phyloP scores from a whole-genome alignment of 106 monocot species.

The Allium sativum region DNA sequence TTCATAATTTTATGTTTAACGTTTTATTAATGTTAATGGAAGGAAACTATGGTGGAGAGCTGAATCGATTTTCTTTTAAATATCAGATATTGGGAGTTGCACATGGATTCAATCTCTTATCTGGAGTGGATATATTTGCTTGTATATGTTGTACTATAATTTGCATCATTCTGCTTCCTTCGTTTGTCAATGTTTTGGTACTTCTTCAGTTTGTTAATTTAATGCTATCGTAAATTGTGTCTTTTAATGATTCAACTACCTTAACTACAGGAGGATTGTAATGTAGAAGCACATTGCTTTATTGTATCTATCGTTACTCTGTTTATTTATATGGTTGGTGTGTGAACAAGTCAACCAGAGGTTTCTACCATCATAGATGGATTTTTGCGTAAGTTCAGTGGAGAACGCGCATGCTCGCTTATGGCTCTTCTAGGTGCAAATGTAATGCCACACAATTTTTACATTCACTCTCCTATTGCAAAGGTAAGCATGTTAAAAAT shows the following conservation, averaged over 20 bases:
- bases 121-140: constrained; percentile 33
- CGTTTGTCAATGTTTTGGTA: constrained; percentile 36
- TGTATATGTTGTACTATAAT: constrained; percentile 38
- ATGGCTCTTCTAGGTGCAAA: constrained; percentile 82
- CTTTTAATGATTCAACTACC: constrained; percentile 7
- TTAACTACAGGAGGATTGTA: constrained; percentile 32
- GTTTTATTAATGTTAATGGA: neutral
- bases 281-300: constrained; percentile 25
- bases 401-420: constrained; percentile 53
- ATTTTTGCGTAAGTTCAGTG: constrained; percentile 47
- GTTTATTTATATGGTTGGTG: constrained; percentile 52
- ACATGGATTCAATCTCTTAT: constrained; percentile 39
- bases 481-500: constrained; percentile 29
- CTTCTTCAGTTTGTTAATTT: neutral
- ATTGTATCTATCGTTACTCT: constrained; percentile 28
- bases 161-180: constrained; percentile 31
- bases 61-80: neutral
- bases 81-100: constrained; percentile 58
- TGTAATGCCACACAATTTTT: constrained; percentile 68
- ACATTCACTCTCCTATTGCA: constrained; percentile 57
- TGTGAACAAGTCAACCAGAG: constrained; percentile 60
- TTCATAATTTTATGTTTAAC: neutral
- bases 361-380: constrained; percentile 40
- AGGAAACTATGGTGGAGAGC: too few species aligned
- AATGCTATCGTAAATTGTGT: neutral